A percentile compares a stretch with the other conserved stretches of the same genome.
Evolutionary conservation across 768 basidiomycete genomes (phyloP).

Genomic region (Austroboletus festivus): DNA sequence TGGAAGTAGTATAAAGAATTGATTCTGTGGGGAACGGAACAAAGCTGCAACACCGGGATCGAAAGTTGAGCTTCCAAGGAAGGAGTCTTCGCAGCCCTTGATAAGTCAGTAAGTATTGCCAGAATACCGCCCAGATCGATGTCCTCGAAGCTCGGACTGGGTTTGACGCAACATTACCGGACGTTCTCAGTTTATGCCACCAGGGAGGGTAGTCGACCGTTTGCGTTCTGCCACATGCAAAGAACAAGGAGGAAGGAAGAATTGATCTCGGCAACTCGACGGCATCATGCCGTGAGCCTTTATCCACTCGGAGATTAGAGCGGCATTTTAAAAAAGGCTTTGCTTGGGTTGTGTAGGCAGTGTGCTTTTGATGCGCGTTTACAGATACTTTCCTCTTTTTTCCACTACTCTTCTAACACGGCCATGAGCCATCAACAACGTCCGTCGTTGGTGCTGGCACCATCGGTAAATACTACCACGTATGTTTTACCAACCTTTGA

Average conservation of each 20-base stretch:
- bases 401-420: conserved; percentile 28
- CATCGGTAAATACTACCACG: conserved; percentile 85
- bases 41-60: too few species aligned
- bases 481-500: conserved; percentile 37
- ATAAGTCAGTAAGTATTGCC: too few species aligned
- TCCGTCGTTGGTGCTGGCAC: conserved; percentile 69
- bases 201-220: too few species aligned
- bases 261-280: conserved; percentile 22
- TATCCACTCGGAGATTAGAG: conserved; percentile 17
- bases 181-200: too few species aligned
- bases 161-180: too few species aligned
- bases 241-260: not conserved
- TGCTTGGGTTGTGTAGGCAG: conserved; percentile 31
- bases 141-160: too few species aligned
- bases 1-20: too few species aligned
- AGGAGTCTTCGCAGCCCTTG: too few species aligned
- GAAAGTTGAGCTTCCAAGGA: too few species aligned
- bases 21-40: too few species aligned
- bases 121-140: too few species aligned
- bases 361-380: conserved; percentile 34
- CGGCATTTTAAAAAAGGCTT: conserved; percentile 25
- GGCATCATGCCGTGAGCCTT: conserved; percentile 12
- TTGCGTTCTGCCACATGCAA: too few species aligned
- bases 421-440: conserved; percentile 63
- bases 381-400: conserved; percentile 18